These are phyloP conservation scores for Vicia faba DNA, from an alignment of 306 rosid species.

Conservation along the genomic window DNA sequence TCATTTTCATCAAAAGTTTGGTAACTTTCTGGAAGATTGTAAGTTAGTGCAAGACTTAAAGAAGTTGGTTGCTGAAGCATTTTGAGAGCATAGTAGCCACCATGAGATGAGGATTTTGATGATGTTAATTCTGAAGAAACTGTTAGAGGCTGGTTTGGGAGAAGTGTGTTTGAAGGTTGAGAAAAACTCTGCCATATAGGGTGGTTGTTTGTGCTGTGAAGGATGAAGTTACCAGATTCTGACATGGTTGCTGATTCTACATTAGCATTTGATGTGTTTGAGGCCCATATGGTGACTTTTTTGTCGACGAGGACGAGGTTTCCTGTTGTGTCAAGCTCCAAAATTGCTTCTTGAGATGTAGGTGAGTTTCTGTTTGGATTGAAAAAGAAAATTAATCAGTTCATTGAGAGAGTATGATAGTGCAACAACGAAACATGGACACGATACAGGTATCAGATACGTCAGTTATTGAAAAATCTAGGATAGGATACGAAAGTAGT, in stretches of 20 bases:
- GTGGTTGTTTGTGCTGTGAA: conserved; percentile 45
- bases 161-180: conserved; percentile 87
- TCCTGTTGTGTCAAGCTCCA: conserved; percentile 81
- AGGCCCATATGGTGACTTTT: conserved; percentile 59
- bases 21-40: conserved; percentile 63
- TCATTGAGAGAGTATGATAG: not conserved
- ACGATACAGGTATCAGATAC: too few relatives aligned
- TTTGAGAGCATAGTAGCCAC: conserved; percentile 83
- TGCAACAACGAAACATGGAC: not conserved
- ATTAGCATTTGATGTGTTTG: conserved; percentile 68
- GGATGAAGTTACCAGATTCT: conserved; percentile 86
- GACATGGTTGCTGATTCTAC: conserved; percentile 60
- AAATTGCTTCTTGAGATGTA: conserved; percentile 60
- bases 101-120: conserved; percentile 65
- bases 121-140: conserved; percentile 74
- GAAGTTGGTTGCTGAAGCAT: conserved; percentile 92
- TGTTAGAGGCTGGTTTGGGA: conserved; percentile 84
- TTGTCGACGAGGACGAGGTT: conserved; percentile 76
- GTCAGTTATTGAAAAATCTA: too few relatives aligned
- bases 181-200: conserved; percentile 89
- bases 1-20: conserved; percentile 45
- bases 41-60: conserved; percentile 73
- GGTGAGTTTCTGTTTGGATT: conserved; percentile 71
- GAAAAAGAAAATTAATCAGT: conserved; percentile 48
- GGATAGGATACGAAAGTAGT: not conserved